phyloP scores from a whole-genome alignment of 805 yeast species.

The Starmerella sp. region DNA sequence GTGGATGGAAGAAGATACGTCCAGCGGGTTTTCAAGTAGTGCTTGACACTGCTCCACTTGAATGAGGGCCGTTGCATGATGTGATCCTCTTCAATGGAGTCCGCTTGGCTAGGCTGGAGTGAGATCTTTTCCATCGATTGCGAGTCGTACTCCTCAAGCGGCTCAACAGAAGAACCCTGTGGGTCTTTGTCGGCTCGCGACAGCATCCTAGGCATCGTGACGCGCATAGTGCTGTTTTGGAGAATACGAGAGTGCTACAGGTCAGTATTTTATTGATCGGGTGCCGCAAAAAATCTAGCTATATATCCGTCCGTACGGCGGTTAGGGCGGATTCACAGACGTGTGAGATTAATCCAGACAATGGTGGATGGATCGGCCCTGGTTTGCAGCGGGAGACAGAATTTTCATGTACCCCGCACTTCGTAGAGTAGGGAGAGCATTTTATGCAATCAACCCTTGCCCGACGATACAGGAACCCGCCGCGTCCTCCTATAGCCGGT shows the following conservation, averaged over 20 bases:
- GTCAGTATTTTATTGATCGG: not conserved
- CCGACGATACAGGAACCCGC: not conserved
- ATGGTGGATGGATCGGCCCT: not conserved
- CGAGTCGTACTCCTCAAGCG: not conserved
- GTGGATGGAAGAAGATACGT: conserved; percentile 25
- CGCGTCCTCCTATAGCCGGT: too few relatives aligned
- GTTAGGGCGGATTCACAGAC: not conserved
- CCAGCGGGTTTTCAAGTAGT: conserved; percentile 28
- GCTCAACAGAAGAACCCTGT: not conserved
- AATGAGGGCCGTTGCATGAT: conserved; percentile 14
- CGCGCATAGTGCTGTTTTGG: not conserved
- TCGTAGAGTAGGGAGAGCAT: not conserved
- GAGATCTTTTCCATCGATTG: not conserved
- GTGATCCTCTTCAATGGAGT: conserved; percentile 3
- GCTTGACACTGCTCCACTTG: conserved; percentile 19
- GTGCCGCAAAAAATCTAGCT: not conserved
- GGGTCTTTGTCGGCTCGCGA: not conserved
- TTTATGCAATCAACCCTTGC: not conserved
- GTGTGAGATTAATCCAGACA: not conserved
- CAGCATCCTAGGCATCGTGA: not conserved
- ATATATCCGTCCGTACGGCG: not conserved
- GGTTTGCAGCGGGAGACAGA: not conserved
- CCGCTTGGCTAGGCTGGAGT: not conserved
- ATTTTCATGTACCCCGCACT: conserved; percentile 1
- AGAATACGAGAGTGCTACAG: not conserved